phyloP scores from a whole-genome alignment of 1,284 basidiomycete genomes.

The Sanghuangporus sanghuang region DNA sequence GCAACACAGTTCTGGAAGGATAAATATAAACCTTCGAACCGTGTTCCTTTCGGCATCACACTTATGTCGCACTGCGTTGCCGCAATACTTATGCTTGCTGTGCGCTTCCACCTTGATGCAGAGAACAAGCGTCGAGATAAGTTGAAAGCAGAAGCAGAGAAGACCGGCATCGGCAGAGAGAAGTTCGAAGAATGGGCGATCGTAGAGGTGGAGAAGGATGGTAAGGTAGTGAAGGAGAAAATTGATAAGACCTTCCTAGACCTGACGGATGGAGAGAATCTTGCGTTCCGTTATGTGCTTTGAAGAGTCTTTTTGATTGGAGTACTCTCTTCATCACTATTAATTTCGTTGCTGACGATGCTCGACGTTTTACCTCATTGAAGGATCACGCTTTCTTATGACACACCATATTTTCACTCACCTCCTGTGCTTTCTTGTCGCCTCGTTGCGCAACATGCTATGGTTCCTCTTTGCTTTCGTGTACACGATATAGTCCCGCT shows the following conservation, averaged over 20 bases:
- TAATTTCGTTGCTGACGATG: not conserved
- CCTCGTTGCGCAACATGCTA: not conserved
- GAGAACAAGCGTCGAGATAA: conserved; percentile 27
- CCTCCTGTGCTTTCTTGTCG: not conserved
- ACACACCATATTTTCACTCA: not conserved
- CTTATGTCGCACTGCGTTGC: conserved; percentile 22
- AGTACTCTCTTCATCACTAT: not conserved
- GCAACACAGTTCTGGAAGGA: conserved; percentile 27
- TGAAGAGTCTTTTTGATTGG: conserved; percentile 8
- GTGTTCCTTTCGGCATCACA: conserved; percentile 25
- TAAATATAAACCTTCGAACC: conserved; percentile 23
- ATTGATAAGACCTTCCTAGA: conserved; percentile 25
- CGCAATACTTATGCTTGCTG: conserved; percentile 21
- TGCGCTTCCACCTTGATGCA: conserved; percentile 20
- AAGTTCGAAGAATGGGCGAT: conserved; percentile 25
- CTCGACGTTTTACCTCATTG: not conserved
- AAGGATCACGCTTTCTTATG: not conserved
- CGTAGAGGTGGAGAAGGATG: conserved; percentile 23
- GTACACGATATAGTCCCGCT: not conserved
- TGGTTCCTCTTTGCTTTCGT: not conserved
- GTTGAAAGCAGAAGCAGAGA: conserved; percentile 17
- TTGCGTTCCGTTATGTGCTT: conserved; percentile 25
- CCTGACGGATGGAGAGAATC: conserved; percentile 26
- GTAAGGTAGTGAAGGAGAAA: conserved; percentile 14
- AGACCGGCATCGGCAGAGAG: conserved; percentile 12